Evolutionary conservation across 2,329 filamentous ascomycete species (phyloP).

Genomic region (Apiospora kogelbergensis): DNA sequence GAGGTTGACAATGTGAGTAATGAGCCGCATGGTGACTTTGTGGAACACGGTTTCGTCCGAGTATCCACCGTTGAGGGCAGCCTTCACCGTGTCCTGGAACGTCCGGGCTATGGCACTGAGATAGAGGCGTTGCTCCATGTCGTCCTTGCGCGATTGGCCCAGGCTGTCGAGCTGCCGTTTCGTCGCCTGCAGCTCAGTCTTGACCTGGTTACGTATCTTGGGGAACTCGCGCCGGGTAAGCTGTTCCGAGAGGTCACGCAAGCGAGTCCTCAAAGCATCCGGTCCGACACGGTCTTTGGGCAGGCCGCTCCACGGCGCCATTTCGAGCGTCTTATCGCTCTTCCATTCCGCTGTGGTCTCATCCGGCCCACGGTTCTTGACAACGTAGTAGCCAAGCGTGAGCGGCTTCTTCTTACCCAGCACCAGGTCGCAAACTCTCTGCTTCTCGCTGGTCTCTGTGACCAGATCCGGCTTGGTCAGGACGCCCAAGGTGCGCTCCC

Average conservation of each 20-base stretch:
- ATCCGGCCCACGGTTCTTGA: conserved; percentile 44
- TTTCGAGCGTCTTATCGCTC: conserved; percentile 34
- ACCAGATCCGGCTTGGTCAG: conserved; percentile 62
- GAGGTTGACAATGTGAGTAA: conserved; percentile 22
- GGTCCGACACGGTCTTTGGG: conserved; percentile 29
- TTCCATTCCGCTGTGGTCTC: conserved; percentile 22
- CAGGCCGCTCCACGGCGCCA: conserved; percentile 28
- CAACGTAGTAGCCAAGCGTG: conserved; percentile 44
- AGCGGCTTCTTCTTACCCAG: conserved; percentile 35
- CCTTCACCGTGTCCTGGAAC: conserved; percentile 29
- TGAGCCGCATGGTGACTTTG: conserved; percentile 20
- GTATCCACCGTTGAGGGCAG: conserved; percentile 37
- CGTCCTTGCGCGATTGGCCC: conserved; percentile 29
- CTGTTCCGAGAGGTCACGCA: conserved; percentile 34
- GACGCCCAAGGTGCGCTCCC: conserved; percentile 44
- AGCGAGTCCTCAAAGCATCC: conserved; percentile 26
- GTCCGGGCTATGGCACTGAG: conserved; percentile 31
- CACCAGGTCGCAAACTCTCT: conserved; percentile 38
- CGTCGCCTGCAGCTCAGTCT: conserved; percentile 14
- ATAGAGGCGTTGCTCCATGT: conserved; percentile 34
- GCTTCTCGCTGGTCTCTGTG: conserved; percentile 34
- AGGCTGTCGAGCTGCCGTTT: conserved; percentile 24
- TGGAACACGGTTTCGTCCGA: conserved; percentile 19
- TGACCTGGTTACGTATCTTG: conserved; percentile 31
- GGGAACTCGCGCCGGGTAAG: conserved; percentile 33